Conservation (phyloP, 83 land plant species). For the Picea abies region DNA sequence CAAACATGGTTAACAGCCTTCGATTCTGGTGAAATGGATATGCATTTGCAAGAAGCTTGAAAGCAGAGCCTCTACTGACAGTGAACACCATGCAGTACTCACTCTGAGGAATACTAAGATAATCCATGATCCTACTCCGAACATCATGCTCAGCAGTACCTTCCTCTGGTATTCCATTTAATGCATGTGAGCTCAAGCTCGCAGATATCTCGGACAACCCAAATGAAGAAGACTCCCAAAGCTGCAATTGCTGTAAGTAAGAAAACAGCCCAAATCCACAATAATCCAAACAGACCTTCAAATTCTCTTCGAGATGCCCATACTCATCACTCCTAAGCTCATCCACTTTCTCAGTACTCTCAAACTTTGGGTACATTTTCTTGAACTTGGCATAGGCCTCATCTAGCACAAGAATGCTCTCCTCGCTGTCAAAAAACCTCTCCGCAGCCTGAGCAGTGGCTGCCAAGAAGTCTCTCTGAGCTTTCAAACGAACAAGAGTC, state of each 20-base stretch:
- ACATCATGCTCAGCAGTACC: constrained; percentile 40
- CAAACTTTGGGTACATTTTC: constrained; percentile 22
- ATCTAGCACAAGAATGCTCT: constrained; percentile 34
- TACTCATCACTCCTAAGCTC: constrained; percentile 36
- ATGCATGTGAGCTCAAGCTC: constrained; percentile 54
- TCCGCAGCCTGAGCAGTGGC: constrained; percentile 24
- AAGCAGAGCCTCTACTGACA: constrained; percentile 48
- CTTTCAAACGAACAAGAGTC: constrained; percentile 11
- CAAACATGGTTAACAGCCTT: constrained; percentile 48
- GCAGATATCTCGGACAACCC: constrained; percentile 47
- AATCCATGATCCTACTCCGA: constrained; percentile 42
- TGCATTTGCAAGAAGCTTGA: constrained; percentile 54
- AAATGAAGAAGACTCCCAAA: constrained; percentile 36
- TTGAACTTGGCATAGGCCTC: constrained; percentile 23
- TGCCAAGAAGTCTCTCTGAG: constrained; percentile 24
- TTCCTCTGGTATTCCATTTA: constrained; percentile 47
- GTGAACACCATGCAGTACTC: constrained; percentile 67
- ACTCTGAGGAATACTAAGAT: constrained; percentile 36
- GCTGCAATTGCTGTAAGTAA: constrained; percentile 28
- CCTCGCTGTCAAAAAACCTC: constrained; percentile 25
- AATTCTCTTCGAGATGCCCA: constrained; percentile 32
- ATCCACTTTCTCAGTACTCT: constrained; percentile 16
- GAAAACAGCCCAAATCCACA: constrained; percentile 65
- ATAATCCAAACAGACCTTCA: constrained; percentile 50
- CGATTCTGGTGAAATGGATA: constrained; percentile 37